Base-by-base conservation (phyloP, 257 asterid genomes). In the Capsicum chinense region DNA sequence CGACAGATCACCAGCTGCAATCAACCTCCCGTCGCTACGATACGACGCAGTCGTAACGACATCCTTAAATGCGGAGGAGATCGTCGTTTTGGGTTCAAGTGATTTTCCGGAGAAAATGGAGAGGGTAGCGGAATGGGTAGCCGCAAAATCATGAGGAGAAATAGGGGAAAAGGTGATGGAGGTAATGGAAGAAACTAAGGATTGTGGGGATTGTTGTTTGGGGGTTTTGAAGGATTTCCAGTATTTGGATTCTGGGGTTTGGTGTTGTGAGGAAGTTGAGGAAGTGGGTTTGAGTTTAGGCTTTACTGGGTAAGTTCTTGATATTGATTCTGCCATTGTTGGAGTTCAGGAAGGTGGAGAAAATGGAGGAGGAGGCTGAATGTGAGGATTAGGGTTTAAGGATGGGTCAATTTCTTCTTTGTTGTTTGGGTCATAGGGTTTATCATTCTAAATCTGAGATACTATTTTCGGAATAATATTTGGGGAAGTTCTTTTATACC, bases 161-260 rank as follows among this genome's bases (percentile, higher is more conserved):
- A 84, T 35, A 0, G 98, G 97, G 66, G 98, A 92, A 64, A 97
- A 93, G 52, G 92, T 78, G 9, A 96, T 17, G n/a, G 97, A 90
- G 68, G 83, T 87, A 13, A 93, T 91, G 39, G 97, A 93, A 84
- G 87, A 89, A 15, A 78, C 83, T 7, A 89, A 86, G 83, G 92
- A 83, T 88, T 90, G 86, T 16, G 91, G 87, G 19, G 90, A 7
- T 50, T 78, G 93, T 17, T 94, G 93, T 86, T 91, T 93, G 4
- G 97, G 97, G 64, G 86, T 60, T 88, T 94, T 96, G 90, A 94
- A 96, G 17, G 98, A 96, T 71, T 86, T 90, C 97, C 99, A 96
- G 85, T 92, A 96, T 80, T 93, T 94, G 71, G 97, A 86, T 90
- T 96, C 98, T 0, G 98, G 92, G 5, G 97, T 86, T 86, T 1